phyloP scores from a whole-genome alignment of 306 rosid species.

The Hippophae tibetana region DNA sequence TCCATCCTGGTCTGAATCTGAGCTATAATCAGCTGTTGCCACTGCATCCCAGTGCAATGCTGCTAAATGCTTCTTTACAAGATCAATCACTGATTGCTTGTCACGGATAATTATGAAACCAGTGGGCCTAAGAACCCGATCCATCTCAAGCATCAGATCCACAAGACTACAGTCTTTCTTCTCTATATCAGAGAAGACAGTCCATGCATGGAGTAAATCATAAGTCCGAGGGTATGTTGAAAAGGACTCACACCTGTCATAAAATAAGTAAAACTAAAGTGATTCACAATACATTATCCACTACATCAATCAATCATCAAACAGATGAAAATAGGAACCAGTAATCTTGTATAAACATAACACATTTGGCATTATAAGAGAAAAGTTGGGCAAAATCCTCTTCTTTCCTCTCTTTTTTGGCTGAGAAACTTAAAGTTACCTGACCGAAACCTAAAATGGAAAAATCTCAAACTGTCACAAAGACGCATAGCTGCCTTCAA shows the following conservation, averaged over 20 bases:
- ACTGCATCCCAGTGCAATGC: conserved; percentile 92
- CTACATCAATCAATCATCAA: neutral
- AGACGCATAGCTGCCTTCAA: too few species aligned
- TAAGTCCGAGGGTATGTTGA: conserved; percentile 94
- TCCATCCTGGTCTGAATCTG: conserved; percentile 48
- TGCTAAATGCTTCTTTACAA: conserved; percentile 49
- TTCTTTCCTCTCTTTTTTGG: neutral
- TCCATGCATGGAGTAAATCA: conserved; percentile 85
- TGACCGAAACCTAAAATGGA: too few species aligned
- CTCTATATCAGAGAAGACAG: conserved; percentile 62
- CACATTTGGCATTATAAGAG: neutral
- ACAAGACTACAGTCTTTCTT: conserved; percentile 62
- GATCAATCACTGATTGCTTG: conserved; percentile 60
- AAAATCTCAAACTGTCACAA: too few species aligned
- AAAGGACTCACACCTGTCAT: conserved; percentile 72
- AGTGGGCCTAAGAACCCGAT: conserved; percentile 73
- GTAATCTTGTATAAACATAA: conserved; percentile 1
- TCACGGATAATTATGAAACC: conserved; percentile 70
- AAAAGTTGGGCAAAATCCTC: neutral
- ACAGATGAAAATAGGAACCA: neutral
- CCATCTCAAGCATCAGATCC: conserved; percentile 86
- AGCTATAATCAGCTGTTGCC: conserved; percentile 39
- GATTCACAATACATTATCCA: conserved; percentile 9
- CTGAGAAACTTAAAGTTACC: too few species aligned
- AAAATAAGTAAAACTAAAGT: conserved; percentile 11